Conservation (phyloP, 352 stramenopile genomes). For the Peronospora belbahrii region DNA sequence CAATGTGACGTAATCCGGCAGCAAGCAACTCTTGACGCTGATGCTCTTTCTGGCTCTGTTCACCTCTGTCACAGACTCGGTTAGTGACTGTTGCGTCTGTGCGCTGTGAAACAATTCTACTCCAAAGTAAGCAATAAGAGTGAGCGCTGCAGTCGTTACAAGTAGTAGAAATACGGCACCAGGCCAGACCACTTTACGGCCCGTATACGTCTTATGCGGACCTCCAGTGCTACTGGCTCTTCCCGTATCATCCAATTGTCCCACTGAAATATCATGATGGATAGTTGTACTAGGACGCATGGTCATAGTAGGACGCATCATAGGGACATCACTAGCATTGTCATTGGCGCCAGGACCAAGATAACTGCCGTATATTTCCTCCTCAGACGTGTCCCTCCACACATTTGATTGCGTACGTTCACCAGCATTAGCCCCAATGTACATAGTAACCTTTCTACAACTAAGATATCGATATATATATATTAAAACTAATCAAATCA, state of each 20-base stretch:
- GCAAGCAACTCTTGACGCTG: constrained; percentile 44
- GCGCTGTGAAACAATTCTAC: constrained; percentile 51
- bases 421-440: constrained; percentile 26
- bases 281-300: constrained; percentile 23
- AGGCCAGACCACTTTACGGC: constrained; percentile 72
- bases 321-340: constrained; percentile 27
- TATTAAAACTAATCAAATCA: too few species aligned
- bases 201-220: constrained; percentile 35
- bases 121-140: constrained; percentile 59
- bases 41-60: constrained; percentile 13
- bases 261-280: constrained; percentile 72
- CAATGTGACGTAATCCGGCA: constrained; percentile 60
- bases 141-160: constrained; percentile 35
- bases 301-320: constrained; percentile 45
- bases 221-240: not conserved
- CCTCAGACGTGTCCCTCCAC: constrained; percentile 66
- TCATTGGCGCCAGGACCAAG: constrained; percentile 35
- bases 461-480: too few species aligned
- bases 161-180: constrained; percentile 65
- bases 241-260: constrained; percentile 44
- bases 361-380: constrained; percentile 70
- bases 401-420: constrained; percentile 38
- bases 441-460: constrained; percentile 5
- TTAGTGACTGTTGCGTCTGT: constrained; percentile 58
- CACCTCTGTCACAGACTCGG: constrained; percentile 36